Conservation (phyloP, 176 grass and related monocot species). For the Avena atlantica region DNA sequence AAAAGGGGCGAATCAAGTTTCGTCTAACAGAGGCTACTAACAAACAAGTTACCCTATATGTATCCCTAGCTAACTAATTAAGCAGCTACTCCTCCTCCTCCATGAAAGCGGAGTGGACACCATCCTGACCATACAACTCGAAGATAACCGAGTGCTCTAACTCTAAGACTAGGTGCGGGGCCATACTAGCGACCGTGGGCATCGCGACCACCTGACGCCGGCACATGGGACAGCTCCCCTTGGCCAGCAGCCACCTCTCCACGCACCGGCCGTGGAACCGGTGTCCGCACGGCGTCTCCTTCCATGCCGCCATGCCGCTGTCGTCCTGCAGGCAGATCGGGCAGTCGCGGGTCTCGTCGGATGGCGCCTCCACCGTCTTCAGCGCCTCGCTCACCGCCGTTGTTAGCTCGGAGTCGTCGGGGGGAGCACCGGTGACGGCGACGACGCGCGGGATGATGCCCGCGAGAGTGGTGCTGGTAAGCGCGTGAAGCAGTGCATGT, state of each 20-base stretch:
- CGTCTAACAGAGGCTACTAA: too few relatives aligned
- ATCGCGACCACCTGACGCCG: background rate
- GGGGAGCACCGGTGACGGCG: background rate
- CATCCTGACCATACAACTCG: background rate
- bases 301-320: background rate
- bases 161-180: too few relatives aligned
- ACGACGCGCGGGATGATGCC: background rate
- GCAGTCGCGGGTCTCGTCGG: background rate
- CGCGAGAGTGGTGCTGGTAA: background rate
- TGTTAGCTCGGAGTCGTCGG: background rate
- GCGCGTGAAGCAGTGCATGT: background rate
- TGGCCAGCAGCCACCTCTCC: background rate
- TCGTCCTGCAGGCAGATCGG: background rate
- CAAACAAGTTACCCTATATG: background rate
- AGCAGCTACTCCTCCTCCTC: background rate
- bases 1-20: too few relatives aligned
- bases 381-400: background rate
- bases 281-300: background rate
- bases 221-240: conserved; percentile 26
- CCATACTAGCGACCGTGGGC: background rate
- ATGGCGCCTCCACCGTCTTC: background rate
- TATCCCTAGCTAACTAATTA: background rate
- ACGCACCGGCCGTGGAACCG: conserved; percentile 3
- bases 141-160: background rate
- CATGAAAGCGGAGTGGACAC: background rate